phyloP scores from a whole-genome alignment of 176 grass and related monocot genomes.

The Tuctoria greenei region DNA sequence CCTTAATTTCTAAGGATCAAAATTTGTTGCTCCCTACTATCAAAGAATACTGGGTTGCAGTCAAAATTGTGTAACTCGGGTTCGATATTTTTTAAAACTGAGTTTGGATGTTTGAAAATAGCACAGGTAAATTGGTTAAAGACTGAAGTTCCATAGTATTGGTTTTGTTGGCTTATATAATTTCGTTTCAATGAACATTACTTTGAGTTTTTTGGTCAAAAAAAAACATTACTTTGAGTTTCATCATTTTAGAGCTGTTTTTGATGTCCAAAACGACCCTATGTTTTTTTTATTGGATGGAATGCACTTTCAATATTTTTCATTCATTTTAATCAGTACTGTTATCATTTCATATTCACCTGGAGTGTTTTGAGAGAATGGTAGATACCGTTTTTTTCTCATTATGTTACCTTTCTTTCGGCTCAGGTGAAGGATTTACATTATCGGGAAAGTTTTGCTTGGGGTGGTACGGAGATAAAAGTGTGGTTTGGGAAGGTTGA shows the following conservation, averaged over 20 bases:
- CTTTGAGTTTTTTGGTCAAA: background rate
- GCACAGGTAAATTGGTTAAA: background rate
- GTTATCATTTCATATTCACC: slow-evolving; percentile 23
- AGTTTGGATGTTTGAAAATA: background rate
- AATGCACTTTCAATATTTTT: background rate
- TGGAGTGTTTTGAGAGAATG: background rate
- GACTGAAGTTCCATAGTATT: background rate
- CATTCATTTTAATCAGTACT: slow-evolving; percentile 5
- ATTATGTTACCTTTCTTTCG: slow-evolving; percentile 28
- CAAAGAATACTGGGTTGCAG: background rate
- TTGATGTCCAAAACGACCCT: background rate
- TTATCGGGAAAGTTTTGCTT: slow-evolving; percentile 60
- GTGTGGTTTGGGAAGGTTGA: slow-evolving; percentile 94
- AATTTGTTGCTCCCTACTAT: background rate
- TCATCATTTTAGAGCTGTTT: background rate
- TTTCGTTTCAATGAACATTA: background rate
- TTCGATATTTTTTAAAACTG: background rate
- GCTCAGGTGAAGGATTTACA: slow-evolving; percentile 84
- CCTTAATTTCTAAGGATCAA: background rate
- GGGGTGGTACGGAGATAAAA: slow-evolving; percentile 77
- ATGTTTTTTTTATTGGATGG: background rate
- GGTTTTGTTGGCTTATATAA: background rate
- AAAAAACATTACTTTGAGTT: background rate
- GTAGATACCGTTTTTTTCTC: background rate
- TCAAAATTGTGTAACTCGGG: background rate